These are phyloP conservation scores for Rhamnella rubrinervis DNA, from an alignment of 331 rosid species.

Conservation along the genomic window DNA sequence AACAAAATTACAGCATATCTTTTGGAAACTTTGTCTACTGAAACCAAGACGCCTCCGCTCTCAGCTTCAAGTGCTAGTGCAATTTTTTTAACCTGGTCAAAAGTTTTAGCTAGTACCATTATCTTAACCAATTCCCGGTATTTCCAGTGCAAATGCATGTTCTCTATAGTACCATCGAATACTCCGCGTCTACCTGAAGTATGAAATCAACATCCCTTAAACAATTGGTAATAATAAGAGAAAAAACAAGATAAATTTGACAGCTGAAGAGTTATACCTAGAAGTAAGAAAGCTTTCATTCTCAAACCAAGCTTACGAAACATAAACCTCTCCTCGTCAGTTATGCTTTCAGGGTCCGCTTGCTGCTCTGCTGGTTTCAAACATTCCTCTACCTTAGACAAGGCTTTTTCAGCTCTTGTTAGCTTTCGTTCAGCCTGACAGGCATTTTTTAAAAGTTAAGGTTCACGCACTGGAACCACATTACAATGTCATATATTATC, in stretches of 20 bases:
- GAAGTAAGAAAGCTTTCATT: constrained; percentile 97
- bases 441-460: constrained; percentile 20
- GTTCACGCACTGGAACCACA: constrained; percentile 8
- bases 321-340: constrained; percentile 98
- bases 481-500: background rate
- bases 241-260: background rate
- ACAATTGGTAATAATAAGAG: constrained; percentile 1
- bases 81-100: constrained; percentile 76
- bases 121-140: constrained; percentile 87
- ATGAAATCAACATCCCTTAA: constrained; percentile 32
- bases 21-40: constrained; percentile 86
- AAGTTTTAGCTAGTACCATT: constrained; percentile 69
- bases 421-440: constrained; percentile 76
- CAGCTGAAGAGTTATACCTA: constrained; percentile 55
- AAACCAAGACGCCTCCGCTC: constrained; percentile 90
- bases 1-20: constrained; percentile 72
- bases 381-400: constrained; percentile 67
- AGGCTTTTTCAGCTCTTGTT: constrained; percentile 69
- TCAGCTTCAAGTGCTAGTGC: constrained; percentile 97
- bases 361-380: constrained; percentile 62
- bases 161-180: constrained; percentile 94
- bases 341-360: constrained; percentile 82
- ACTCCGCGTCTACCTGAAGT: constrained; percentile 91
- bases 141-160: constrained; percentile 99
- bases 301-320: constrained; percentile 93